phyloP scores from a whole-genome alignment of 805 yeast genomes.

The Metschnikowia cubensis region DNA sequence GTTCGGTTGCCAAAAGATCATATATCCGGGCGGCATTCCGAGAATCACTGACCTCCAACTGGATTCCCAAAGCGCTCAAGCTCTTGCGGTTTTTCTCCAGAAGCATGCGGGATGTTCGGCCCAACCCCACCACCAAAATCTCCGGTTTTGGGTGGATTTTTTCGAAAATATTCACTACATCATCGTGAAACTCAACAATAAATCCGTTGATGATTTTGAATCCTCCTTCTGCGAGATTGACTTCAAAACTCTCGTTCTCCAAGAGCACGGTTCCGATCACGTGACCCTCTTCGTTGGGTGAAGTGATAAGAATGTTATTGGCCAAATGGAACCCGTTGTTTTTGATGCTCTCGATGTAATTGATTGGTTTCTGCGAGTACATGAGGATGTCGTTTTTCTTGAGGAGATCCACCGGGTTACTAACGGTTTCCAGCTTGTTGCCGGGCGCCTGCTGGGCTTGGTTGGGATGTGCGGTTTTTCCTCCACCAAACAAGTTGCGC shows the following conservation, averaged over 20 bases:
- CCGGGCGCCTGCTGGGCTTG: slow-evolving; percentile 26
- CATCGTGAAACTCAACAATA: slow-evolving; percentile 47
- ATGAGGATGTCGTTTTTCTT: slow-evolving; percentile 42
- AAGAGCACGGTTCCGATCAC: slow-evolving; percentile 47
- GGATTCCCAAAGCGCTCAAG: slow-evolving; percentile 61
- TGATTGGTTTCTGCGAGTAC: slow-evolving; percentile 40
- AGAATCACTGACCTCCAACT: slow-evolving; percentile 62
- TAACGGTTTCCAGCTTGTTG: slow-evolving; percentile 34
- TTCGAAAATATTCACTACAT: slow-evolving; percentile 45
- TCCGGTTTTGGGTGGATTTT: slow-evolving; percentile 75
- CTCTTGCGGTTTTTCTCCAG: slow-evolving; percentile 49
- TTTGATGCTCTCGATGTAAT: slow-evolving; percentile 43
- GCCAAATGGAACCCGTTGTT: slow-evolving; percentile 58
- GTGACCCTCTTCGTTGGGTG: slow-evolving; percentile 36
- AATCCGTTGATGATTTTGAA: slow-evolving; percentile 46
- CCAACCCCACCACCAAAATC: slow-evolving; percentile 67
- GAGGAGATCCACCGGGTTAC: slow-evolving; percentile 42
- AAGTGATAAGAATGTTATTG: slow-evolving; percentile 45
- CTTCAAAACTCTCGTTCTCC: slow-evolving; percentile 58
- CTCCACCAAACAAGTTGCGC: slow-evolving; percentile 28
- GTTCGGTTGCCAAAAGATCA: slow-evolving; percentile 74
- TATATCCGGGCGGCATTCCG: slow-evolving; percentile 63
- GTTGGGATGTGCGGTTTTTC: slow-evolving; percentile 16
- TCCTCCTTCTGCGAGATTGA: slow-evolving; percentile 46
- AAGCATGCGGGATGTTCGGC: slow-evolving; percentile 58